Evolutionary conservation across 306 rosid genomes (phyloP).

Genomic region (Lupinus albus): DNA sequence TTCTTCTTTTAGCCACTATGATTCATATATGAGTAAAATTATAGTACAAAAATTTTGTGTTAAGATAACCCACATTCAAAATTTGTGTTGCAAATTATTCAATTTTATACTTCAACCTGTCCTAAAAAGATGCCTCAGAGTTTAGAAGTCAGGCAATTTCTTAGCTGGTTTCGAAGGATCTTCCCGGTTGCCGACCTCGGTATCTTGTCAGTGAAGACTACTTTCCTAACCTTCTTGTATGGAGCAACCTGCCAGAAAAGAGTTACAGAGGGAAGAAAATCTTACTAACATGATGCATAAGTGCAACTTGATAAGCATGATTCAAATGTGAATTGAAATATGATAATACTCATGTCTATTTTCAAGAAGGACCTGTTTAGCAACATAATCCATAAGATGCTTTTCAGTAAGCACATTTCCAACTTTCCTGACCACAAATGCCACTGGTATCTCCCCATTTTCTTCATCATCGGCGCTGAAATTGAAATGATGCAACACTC

Average conservation of each 20-base stretch:
- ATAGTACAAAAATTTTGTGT: neutral
- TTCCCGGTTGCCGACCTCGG: constrained; percentile 89
- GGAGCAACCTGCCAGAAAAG: constrained; percentile 70
- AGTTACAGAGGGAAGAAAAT: neutral
- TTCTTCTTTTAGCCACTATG: too few relatives aligned
- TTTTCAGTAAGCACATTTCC: constrained; percentile 58
- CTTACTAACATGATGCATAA: constrained; percentile 7
- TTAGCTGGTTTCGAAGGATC: constrained; percentile 69
- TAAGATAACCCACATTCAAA: neutral
- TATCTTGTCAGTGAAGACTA: constrained; percentile 62
- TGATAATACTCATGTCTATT: neutral
- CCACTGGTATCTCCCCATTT: constrained; percentile 81
- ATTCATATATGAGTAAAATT: constrained; percentile 5
- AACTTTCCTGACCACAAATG: constrained; percentile 68
- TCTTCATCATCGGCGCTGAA: constrained; percentile 63
- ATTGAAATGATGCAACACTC: constrained; percentile 31
- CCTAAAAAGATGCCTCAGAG: constrained; percentile 41
- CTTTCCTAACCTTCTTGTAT: constrained; percentile 74
- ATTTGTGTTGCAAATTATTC: neutral
- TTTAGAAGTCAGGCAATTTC: constrained; percentile 50
- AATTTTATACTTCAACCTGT: neutral
- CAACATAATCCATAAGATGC: constrained; percentile 63
- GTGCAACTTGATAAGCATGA: constrained; percentile 26
- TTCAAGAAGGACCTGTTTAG: constrained; percentile 55
- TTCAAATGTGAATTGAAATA: constrained; percentile 36